Percentiles rank a stretch among this genome's conserved stretches.
Conservation (phyloP, 139 green algal species). For the Auxenochlorella pyrenoidosa region DNA sequence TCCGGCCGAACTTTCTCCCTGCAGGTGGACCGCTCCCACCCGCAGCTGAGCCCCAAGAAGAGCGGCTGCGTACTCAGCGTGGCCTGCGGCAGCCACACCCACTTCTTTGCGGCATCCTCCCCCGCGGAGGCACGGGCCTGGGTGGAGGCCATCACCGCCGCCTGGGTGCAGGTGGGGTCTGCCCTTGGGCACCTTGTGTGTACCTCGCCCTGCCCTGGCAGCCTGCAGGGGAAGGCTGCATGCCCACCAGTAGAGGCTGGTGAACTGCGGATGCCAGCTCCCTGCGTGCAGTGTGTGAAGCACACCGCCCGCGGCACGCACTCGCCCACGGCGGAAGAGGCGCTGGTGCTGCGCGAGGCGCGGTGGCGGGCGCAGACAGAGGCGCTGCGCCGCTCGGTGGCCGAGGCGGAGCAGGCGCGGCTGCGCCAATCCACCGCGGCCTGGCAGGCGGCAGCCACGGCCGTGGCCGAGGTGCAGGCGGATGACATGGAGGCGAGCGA, state of each 20-base stretch:
- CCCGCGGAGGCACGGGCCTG: conserved; percentile 48
- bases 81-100: conserved; percentile 45
- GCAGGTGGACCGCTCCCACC: conserved; percentile 15
- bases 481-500: neutral
- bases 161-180: conserved; percentile 49
- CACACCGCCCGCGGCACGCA: conserved; percentile 64
- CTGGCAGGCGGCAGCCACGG: conserved; percentile 12
- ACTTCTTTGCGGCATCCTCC: conserved; percentile 34
- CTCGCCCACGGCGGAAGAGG: neutral
- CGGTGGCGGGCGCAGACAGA: conserved; percentile 62
- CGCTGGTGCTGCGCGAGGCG: conserved; percentile 52
- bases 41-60: conserved; percentile 18
- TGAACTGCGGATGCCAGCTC: too few relatives aligned
- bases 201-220: too few relatives aligned
- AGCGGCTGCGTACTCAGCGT: conserved; percentile 47
- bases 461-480: neutral
- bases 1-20: too few relatives aligned
- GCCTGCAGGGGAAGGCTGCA: too few relatives aligned
- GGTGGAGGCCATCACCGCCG: conserved; percentile 63
- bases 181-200: too few relatives aligned
- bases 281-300: conserved; percentile 73
- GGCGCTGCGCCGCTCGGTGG: conserved; percentile 45
- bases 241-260: too few relatives aligned
- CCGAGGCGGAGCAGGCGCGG: conserved; percentile 24
- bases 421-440: conserved; percentile 13